Conservation (phyloP, 2,329 filamentous ascomycete genomes). For the Fusarium foetens region DNA sequence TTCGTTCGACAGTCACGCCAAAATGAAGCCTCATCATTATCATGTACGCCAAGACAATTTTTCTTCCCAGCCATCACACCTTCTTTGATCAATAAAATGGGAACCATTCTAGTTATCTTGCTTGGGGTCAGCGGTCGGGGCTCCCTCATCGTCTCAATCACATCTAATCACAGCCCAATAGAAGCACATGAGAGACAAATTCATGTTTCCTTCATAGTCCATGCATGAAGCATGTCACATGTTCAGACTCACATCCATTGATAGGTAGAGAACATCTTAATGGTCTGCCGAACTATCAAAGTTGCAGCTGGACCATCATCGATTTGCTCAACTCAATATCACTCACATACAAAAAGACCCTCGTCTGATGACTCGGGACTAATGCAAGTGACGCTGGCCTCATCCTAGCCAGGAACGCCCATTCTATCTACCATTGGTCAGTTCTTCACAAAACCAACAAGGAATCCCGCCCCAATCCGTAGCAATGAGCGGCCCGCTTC, state of each 20-base stretch:
- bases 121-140: not conserved
- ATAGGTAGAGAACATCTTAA: not conserved
- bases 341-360: conserved; percentile 17
- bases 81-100: not conserved
- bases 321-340: conserved; percentile 8
- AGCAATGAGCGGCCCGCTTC: conserved; percentile 42
- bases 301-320: not conserved
- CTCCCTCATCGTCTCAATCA: conserved; percentile 15
- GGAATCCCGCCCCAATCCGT: conserved; percentile 32
- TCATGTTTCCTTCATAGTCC: conserved; percentile 14
- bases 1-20: conserved; percentile 10
- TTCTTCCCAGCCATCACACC: not conserved
- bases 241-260: not conserved
- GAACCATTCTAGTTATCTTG: not conserved
- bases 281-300: not conserved
- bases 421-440: conserved; percentile 35
- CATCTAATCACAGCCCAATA: conserved; percentile 7
- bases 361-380: conserved; percentile 38
- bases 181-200: not conserved
- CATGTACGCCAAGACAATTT: conserved; percentile 3
- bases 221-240: conserved; percentile 7
- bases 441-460: conserved; percentile 33
- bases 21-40: conserved; percentile 15
- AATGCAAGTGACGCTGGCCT: conserved; percentile 44
- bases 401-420: conserved; percentile 39